phyloP scores from a whole-genome alignment of 306 rosid genomes.

The Hippophae rhamnoides region DNA sequence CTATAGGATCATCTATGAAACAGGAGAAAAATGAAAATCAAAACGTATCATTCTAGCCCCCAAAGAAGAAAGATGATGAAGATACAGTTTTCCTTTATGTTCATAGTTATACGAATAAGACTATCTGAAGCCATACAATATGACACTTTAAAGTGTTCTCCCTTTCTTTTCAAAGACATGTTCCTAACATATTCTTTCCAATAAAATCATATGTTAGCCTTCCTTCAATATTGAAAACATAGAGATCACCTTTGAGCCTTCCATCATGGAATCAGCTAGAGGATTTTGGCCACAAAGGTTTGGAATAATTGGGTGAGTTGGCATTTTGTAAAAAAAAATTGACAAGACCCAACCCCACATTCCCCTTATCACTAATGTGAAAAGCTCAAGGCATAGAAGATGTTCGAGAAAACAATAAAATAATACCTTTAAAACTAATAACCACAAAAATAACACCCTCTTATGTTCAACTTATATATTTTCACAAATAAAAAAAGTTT shows the following conservation, averaged over 20 bases:
- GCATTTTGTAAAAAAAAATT: background rate
- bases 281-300: background rate
- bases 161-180: background rate
- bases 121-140: too few species aligned
- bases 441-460: too few species aligned
- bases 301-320: background rate
- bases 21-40: background rate
- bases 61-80: slow-evolving; percentile 13
- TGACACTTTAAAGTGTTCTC: too few species aligned
- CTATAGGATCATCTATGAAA: slow-evolving; percentile 67
- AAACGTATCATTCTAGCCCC: background rate
- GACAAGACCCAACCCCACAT: background rate
- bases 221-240: background rate
- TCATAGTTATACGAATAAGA: too few species aligned
- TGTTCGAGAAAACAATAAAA: too few species aligned
- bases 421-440: too few species aligned
- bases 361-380: background rate
- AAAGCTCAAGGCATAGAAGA: too few species aligned
- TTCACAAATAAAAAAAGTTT: too few species aligned
- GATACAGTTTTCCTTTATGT: too few species aligned
- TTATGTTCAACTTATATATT: too few species aligned
- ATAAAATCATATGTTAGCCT: background rate
- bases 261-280: background rate
- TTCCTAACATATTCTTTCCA: background rate
- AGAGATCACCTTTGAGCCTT: slow-evolving; percentile 1